Evolutionary conservation across 176 grass and related monocot genomes (phyloP).

Genomic region (Cocos nucifera): DNA sequence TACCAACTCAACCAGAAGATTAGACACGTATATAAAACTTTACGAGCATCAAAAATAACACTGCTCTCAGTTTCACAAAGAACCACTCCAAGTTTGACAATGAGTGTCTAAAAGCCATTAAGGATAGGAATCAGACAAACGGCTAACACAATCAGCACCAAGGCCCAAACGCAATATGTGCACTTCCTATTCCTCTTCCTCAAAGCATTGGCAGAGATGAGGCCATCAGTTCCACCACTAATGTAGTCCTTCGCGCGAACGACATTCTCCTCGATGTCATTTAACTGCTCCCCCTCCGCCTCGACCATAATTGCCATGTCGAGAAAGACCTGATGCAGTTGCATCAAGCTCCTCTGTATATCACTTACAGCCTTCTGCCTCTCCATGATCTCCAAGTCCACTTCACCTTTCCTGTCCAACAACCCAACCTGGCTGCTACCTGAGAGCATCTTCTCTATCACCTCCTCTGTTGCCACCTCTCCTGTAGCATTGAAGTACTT

Average conservation of each 20-base stretch:
- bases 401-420: constrained; percentile 14
- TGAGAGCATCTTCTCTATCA: constrained; percentile 35
- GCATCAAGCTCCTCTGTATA: constrained; percentile 37
- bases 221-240: constrained; percentile 24
- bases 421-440: constrained; percentile 14
- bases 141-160: constrained; percentile 22
- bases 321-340: constrained; percentile 42
- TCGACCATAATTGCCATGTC: constrained; percentile 44
- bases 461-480: constrained; percentile 26
- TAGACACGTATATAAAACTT: too few species aligned
- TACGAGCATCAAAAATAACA: too few species aligned
- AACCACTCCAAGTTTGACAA: not conserved
- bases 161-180: constrained; percentile 3
- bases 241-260: constrained; percentile 28
- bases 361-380: constrained; percentile 35
- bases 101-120: not conserved
- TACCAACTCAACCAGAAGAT: too few species aligned
- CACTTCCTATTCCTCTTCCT: constrained; percentile 29
- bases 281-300: constrained; percentile 33
- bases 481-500: constrained; percentile 39
- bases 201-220: constrained; percentile 20
- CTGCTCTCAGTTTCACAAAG: too few species aligned
- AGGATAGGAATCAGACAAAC: constrained; percentile 28
- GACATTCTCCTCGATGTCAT: constrained; percentile 42
- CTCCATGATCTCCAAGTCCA: constrained; percentile 32